Base-by-base conservation (phyloP, 306 rosid genomes). In the Inga laurina region DNA sequence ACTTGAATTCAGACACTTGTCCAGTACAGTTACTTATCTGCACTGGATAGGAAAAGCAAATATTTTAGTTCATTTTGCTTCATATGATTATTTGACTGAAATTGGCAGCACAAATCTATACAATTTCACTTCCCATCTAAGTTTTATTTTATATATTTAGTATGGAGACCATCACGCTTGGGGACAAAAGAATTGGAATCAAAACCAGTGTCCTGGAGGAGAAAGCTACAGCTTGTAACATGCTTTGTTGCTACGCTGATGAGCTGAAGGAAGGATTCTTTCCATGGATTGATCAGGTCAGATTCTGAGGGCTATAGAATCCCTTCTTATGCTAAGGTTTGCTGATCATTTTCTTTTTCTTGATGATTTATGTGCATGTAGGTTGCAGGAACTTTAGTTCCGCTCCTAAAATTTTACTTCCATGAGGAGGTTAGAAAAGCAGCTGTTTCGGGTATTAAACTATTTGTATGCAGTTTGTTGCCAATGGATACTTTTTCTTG, bases 251-350 rank as follows among this genome's bases (percentile, higher is more conserved):
- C 88, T 96, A 96, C 86, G 99, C 99, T 48, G 99, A 96, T 85
- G 99, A 96, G 87, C 78, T 96, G 86, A 96, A 96, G 86, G 99
- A 96, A 89, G 99, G 99, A 54, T 96, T 96, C 90, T 96, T 91
- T 85, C 99, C 98, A 9, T 96, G 99, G 99, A 96, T 96, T 86
- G 99, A 96, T 87, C 99, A 96, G 98, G 99, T 97, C 78, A 70
- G 71, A 82, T 79, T 67, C 54, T 22, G 51, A 79, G 44, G 37
- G 19, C 35, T 22, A 8, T 54, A 74, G 35, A n/a, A 84, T 57
- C 15, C 66, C 39, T 83, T 49, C 39, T 73, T 18, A 8, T 15
- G 81, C 7, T 27, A 12, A 57, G 21, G 10, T 7, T 54, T 77
- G 68, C 62, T 79, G 76, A 74, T 5, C 52, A 13, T 51, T 70